Conservation (phyloP, 2,329 filamentous ascomycete species). For the Paecilomyces formosus region DNA sequence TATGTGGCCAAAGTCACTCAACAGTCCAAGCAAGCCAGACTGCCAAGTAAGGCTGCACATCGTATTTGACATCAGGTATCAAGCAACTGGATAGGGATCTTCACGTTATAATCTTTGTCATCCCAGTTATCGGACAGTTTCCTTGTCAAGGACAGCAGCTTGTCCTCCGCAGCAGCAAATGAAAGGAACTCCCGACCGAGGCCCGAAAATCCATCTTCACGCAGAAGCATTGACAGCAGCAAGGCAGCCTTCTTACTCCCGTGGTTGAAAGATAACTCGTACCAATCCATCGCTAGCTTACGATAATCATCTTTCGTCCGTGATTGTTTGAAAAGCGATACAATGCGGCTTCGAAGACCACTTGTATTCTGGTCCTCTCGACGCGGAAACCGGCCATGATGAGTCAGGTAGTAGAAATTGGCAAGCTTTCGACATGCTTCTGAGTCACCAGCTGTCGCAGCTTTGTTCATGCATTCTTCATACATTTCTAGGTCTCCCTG, state of each 20-base stretch:
- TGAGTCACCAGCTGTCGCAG: constrained; percentile 20
- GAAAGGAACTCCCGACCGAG: constrained; percentile 12
- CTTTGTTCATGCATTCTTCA: constrained; percentile 27
- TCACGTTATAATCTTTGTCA: constrained; percentile 9
- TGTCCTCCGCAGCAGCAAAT: constrained; percentile 5
- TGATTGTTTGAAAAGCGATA: constrained; percentile 11
- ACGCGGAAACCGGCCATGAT: constrained; percentile 15
- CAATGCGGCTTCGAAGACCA: background rate
- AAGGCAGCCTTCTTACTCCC: constrained; percentile 16
- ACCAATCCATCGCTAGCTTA: constrained; percentile 26
- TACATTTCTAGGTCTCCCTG: constrained; percentile 19
- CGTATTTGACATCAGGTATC: constrained; percentile 9
- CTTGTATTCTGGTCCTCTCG: constrained; percentile 10
- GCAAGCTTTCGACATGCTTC: constrained; percentile 25
- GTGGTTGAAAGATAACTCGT: constrained; percentile 17
- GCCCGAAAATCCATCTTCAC: constrained; percentile 14
- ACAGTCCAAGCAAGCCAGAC: background rate
- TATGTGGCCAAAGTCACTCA: background rate
- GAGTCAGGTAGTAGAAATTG: constrained; percentile 29
- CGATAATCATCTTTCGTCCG: constrained; percentile 16
- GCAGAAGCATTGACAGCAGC: constrained; percentile 20
- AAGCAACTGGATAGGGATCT: constrained; percentile 12
- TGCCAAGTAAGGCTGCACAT: background rate
- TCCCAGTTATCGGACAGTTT: constrained; percentile 16
- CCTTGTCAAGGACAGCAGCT: constrained; percentile 4